Conservation (phyloP, 2,329 filamentous ascomycete genomes). For the Tolypocladium tundrense region DNA sequence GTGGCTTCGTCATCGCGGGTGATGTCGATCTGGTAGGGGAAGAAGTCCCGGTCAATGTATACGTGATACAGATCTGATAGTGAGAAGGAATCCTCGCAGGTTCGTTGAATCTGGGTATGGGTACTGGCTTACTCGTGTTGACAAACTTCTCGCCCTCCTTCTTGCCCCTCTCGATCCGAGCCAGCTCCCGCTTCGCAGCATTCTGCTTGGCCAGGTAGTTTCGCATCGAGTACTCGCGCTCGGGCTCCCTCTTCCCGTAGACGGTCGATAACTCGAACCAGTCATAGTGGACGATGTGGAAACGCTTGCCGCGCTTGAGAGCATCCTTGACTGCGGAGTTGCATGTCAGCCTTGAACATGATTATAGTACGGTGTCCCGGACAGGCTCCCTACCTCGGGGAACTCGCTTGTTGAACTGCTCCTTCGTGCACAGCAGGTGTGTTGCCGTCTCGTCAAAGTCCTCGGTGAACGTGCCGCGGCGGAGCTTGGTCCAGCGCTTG, state of each 20-base stretch:
- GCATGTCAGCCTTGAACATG: background rate
- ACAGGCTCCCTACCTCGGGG: conserved; percentile 20
- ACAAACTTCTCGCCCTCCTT: conserved; percentile 31
- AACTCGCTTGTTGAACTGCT: conserved; percentile 43
- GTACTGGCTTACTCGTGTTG: conserved; percentile 34
- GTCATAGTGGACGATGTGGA: conserved; percentile 36
- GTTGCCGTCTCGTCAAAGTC: conserved; percentile 49
- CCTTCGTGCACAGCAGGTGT: conserved; percentile 58
- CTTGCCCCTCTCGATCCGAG: conserved; percentile 26
- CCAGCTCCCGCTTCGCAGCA: conserved; percentile 19
- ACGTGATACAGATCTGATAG: conserved; percentile 48
- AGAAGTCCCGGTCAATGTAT: conserved; percentile 52
- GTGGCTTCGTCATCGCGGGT: conserved; percentile 36
- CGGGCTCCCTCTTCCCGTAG: conserved; percentile 18
- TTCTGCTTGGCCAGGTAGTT: conserved; percentile 17
- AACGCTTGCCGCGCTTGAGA: conserved; percentile 20
- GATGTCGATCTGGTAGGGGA: conserved; percentile 54
- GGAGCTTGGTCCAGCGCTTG: conserved; percentile 51
- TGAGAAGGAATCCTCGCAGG: background rate
- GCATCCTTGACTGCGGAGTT: conserved; percentile 25
- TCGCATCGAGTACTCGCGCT: conserved; percentile 32
- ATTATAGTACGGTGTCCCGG: background rate
- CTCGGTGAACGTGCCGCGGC: conserved; percentile 48
- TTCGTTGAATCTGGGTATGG: background rate
- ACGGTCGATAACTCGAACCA: conserved; percentile 41